These are phyloP conservation scores for Colletotrichum godetiae DNA, from an alignment of 2,329 filamentous ascomycete species.

Conservation along the genomic window DNA sequence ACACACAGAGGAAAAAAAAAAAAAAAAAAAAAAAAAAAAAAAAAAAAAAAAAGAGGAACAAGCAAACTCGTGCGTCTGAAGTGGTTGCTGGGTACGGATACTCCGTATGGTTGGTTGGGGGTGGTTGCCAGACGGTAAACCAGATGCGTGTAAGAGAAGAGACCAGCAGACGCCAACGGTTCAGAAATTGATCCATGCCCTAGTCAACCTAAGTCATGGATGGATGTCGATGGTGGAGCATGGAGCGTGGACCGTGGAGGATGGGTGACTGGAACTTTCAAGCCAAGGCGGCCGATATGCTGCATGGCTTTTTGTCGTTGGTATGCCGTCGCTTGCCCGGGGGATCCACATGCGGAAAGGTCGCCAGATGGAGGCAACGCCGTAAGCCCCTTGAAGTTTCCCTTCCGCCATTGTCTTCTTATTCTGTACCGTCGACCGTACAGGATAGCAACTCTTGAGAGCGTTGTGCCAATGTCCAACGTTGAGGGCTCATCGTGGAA, in stretches of 20 bases:
- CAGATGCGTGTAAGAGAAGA: neutral
- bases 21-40: neutral
- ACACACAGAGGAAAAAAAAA: neutral
- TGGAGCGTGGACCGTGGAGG: too few relatives aligned
- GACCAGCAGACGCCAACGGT: slow-evolving; percentile 1
- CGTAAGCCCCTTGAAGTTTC: neutral
- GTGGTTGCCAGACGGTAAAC: neutral
- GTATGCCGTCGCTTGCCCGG: slow-evolving; percentile 13
- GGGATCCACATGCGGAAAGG: slow-evolving; percentile 2
- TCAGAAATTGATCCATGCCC: neutral
- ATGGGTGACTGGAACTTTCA: neutral
- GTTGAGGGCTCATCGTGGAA: neutral
- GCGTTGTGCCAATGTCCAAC: neutral
- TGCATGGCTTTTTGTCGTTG: neutral
- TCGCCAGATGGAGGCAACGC: neutral
- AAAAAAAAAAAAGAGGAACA: neutral
- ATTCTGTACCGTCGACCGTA: neutral
- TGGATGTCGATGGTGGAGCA: neutral
- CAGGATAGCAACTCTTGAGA: neutral
- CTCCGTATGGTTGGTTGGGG: neutral
- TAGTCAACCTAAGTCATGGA: neutral
- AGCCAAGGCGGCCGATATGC: neutral
- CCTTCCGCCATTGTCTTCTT: neutral
- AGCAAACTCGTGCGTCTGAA: neutral
- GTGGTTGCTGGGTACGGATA: neutral